These are phyloP conservation scores for Tricholoma terreum DNA, from an alignment of 768 basidiomycete species.

Conservation along the genomic window DNA sequence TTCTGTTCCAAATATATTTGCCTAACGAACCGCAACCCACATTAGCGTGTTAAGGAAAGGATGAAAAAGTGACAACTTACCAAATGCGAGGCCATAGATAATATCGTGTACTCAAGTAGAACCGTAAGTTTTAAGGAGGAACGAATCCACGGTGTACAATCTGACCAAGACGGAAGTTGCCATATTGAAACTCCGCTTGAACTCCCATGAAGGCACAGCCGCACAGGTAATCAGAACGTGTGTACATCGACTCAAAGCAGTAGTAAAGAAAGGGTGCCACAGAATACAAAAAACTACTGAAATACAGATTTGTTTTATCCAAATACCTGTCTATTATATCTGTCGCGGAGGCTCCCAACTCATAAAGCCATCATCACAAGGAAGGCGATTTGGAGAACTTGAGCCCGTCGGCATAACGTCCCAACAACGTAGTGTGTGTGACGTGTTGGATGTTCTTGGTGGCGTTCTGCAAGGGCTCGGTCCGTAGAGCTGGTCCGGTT, in stretches of 20 bases:
- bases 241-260: too few species aligned
- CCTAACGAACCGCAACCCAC: constrained; percentile 38
- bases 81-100: constrained; percentile 71
- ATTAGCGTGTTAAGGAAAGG: background rate
- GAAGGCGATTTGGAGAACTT: constrained; percentile 23
- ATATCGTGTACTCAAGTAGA: background rate
- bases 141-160: background rate
- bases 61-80: constrained; percentile 36
- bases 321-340: background rate
- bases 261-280: too few species aligned
- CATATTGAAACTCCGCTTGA: background rate
- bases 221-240: too few species aligned
- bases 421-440: constrained; percentile 29
- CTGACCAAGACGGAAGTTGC: background rate
- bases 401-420: constrained; percentile 23
- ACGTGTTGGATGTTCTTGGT: constrained; percentile 8
- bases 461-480: constrained; percentile 10
- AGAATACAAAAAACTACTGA: background rate
- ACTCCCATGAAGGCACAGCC: background rate
- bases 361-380: constrained; percentile 59
- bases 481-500: constrained; percentile 12
- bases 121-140: background rate
- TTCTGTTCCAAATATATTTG: constrained; percentile 94
- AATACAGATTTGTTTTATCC: background rate
- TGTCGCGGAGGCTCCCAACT: constrained; percentile 52